phyloP scores from a whole-genome alignment of 2,329 filamentous ascomycete genomes.

The Xylariaceae sp. region DNA sequence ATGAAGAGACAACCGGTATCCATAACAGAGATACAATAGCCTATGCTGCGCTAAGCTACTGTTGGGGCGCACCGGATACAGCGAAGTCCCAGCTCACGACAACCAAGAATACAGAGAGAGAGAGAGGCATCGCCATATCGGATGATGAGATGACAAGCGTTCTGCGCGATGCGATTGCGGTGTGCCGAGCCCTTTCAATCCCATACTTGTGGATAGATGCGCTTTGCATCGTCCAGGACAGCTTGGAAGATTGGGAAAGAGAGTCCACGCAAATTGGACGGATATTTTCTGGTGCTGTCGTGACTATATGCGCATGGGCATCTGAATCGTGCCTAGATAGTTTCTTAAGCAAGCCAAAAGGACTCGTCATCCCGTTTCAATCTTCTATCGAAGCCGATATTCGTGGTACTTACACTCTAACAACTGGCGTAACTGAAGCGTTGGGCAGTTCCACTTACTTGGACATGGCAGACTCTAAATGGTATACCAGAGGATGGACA shows the following conservation, averaged over 20 bases:
- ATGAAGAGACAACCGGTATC: background rate
- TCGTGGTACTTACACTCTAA: background rate
- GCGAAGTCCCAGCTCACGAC: background rate
- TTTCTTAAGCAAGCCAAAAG: background rate
- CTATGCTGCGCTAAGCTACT: constrained; percentile 2
- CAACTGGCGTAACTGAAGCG: background rate
- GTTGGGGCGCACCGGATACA: background rate
- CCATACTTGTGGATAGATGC: constrained; percentile 11
- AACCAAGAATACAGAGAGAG: background rate
- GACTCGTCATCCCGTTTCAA: background rate
- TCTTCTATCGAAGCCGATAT: background rate
- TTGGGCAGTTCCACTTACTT: background rate
- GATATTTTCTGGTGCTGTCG: constrained; percentile 1
- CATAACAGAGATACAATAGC: background rate
- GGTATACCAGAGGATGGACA: background rate
- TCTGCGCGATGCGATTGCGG: constrained; percentile 1
- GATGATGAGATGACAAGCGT: background rate
- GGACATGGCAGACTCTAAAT: background rate
- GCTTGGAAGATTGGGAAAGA: constrained; percentile 4
- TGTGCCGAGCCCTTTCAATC: constrained; percentile 1
- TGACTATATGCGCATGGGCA: background rate
- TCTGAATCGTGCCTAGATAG: constrained; percentile 1
- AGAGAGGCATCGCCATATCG: background rate
- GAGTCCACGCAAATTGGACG: constrained; percentile 8
- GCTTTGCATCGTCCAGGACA: constrained; percentile 11